phyloP scores from a whole-genome alignment of 2,329 filamentous ascomycete genomes.

The Claviceps sp. region DNA sequence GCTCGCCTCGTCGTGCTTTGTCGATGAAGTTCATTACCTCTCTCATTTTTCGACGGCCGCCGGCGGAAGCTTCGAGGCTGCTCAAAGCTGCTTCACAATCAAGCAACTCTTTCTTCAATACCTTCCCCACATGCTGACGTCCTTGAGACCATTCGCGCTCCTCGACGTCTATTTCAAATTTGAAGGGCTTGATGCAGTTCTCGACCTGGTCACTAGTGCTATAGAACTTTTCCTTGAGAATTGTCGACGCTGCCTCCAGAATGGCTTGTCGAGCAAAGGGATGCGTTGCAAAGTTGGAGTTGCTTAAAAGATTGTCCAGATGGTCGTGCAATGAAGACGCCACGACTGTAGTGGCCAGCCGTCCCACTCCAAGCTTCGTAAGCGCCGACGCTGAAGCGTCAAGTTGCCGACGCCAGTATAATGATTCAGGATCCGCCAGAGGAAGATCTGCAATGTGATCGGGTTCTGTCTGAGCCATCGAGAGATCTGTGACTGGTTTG shows the following conservation, averaged over 20 bases:
- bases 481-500: slow-evolving; percentile 78
- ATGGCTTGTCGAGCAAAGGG: slow-evolving; percentile 92
- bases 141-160: slow-evolving; percentile 79
- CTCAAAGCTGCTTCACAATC: slow-evolving; percentile 72
- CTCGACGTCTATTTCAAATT: slow-evolving; percentile 93
- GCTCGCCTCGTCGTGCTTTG: slow-evolving; percentile 72
- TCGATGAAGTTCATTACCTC: slow-evolving; percentile 91
- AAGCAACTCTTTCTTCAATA: slow-evolving; percentile 76
- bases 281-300: slow-evolving; percentile 77
- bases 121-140: slow-evolving; percentile 64
- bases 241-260: slow-evolving; percentile 74
- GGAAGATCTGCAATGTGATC: slow-evolving; percentile 68
- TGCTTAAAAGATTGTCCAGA: slow-evolving; percentile 63
- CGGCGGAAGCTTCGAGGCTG: slow-evolving; percentile 62
- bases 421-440: slow-evolving; percentile 70
- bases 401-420: slow-evolving; percentile 89
- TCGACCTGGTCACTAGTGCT: slow-evolving; percentile 96
- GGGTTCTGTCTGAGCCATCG: slow-evolving; percentile 48
- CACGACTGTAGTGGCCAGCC: slow-evolving; percentile 83
- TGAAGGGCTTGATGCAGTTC: slow-evolving; percentile 98
- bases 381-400: slow-evolving; percentile 82
- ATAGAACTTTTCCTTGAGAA: slow-evolving; percentile 88
- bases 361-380: slow-evolving; percentile 87
- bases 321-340: slow-evolving; percentile 76
- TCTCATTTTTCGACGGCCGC: slow-evolving; percentile 68